Evolutionary conservation across 345 rosid species (phyloP), one percentile per base, ranked within the genome.

Genomic region (Rhodamnia argentea): DNA sequence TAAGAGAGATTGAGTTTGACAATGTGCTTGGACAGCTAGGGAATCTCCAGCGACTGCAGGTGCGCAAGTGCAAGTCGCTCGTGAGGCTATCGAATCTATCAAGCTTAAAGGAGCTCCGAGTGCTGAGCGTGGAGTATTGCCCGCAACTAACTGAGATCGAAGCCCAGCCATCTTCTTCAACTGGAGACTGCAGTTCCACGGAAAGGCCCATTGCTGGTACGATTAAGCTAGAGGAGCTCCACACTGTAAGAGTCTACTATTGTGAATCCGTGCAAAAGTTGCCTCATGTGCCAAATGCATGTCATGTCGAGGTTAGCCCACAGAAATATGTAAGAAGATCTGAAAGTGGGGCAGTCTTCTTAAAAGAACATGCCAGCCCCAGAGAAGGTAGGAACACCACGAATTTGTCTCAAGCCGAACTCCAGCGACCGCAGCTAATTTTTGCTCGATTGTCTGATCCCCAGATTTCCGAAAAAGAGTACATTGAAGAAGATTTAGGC

Each of bases 241-340:
- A 0, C 1, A 0, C 3, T 13, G 2, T 26, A 3, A 26, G 0
- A 26, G 7, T 58, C 15, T 2, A 5, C 3, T 1, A 58, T 11
- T 58, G 64, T 5, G 29, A 1, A 58, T 58, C 64, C 2, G 0
- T 58, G 32, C 64, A 12, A 26, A 58, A 2, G 64, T 55, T 55
- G 58, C 58, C 58, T 16, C 22, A 6, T 53, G 12, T 1, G 0
- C 64, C 64, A 0, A 0, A 26, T 26, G 32, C 64, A 12, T 2
- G 8, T 57, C 4, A 3, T 6, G 56, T 53, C 56, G 56, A 53
- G 22, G 56, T 53, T 53, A 5, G 6, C 14, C 52, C 52, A 51
- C 4, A 14, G 52, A 11, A 51, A 51, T 51, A 9, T 0, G 12
- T 11, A 51, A 51, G 13, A 51, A 51, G 52, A 2, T 51, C 52